Evolutionary conservation across 805 yeast species (phyloP), one percentile per base, ranked within the genome.

Genomic region (Candida cerambycidarum): DNA sequence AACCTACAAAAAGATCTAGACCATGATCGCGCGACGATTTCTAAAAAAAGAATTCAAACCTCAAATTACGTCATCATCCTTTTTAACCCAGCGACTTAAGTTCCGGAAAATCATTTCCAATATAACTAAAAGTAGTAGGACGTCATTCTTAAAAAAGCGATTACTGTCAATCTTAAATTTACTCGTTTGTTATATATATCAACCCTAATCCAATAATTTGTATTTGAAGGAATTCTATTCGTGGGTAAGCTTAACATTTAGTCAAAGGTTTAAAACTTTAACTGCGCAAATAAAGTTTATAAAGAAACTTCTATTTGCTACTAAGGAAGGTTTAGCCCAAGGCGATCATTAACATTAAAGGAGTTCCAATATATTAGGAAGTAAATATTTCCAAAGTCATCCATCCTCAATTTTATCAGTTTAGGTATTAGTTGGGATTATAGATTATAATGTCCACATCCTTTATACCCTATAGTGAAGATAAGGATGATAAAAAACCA

Each of bases 381-480:
- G n/a, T n/a, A n/a, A n/a, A n/a, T n/a, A n/a, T n/a, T n/a, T n/a
- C n/a, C n/a, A n/a, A n/a, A n/a, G n/a, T n/a, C n/a, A n/a, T n/a
- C n/a, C n/a, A n/a, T n/a, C n/a, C n/a, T n/a, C n/a, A n/a, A n/a
- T n/a, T n/a, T n/a, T n/a, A n/a, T n/a, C n/a, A n/a, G n/a, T n/a
- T n/a, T n/a, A n/a, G n/a, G n/a, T n/a, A n/a, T n/a, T n/a, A n/a
- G n/a, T n/a, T n/a, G n/a, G n/a, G n/a, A n/a, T n/a, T n/a, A n/a
- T n/a, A n/a, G n/a, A n/a, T n/a, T n/a, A n/a, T n/a, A n/a, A n/a
- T 38, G 41, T 38, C 41, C 19, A 38, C 42, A 5, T 13, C 42
- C 2, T 39, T 21, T 25, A 24, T 39, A 24, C 37, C 37, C 12
- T 21, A 32, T 23, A 23, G 21, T 21, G 15, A 15, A 8, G 27